Base-by-base conservation (phyloP, 1,139 yeast species). In the Debaryomyces sp. region DNA sequence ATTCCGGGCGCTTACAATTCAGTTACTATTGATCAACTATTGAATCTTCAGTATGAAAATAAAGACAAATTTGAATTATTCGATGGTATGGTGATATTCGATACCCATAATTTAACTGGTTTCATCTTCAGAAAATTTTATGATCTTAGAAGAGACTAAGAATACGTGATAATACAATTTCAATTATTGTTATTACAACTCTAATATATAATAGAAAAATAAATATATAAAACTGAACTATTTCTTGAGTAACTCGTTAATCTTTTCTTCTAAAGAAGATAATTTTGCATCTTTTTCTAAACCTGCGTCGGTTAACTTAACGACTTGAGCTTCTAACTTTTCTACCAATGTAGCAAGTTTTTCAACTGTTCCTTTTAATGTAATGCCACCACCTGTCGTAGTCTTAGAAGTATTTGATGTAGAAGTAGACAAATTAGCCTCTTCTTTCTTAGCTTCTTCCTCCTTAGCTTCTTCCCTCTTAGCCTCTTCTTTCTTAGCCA, bases 51-150 rank as follows among this genome's bases (percentile, higher is more conserved):
- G 65, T 89, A 81, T 57, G 86, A 82, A 55, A 78, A 78, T 54
- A 71, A 78, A 54, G 69, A 71, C 44, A 69, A 68, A 32, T 68
- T 87, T 53, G 69, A 74, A 13, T 60, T 85, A 58, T 87, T 87
- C 63, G 86, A 84, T 50, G 87, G 84, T 1, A 77, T 78, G 79
- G 89, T 82, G 9, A 73, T 76, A 37, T 83, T 89, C 57, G 85
- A 86, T 62, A 81, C 91, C 9, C 80, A 83, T 56, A 75, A 82
- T 54, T 74, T 89, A 58, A 75, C 85, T 34, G 83, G 82, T 13
- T 81, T 89, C 54, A 82, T 89, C 24, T 86, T 89, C 68, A 78
- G 78, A 56, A 87, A 85, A 68, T 89, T 89, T 63, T 89, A 89
- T 57, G 85, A 79, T 57, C 58, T 71, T 21, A 68, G 63, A 43